A percentile compares a stretch with the other conserved stretches of the same genome.
Evolutionary conservation across 331 rosid species (phyloP).

Genomic region (Quercus tomentella): DNA sequence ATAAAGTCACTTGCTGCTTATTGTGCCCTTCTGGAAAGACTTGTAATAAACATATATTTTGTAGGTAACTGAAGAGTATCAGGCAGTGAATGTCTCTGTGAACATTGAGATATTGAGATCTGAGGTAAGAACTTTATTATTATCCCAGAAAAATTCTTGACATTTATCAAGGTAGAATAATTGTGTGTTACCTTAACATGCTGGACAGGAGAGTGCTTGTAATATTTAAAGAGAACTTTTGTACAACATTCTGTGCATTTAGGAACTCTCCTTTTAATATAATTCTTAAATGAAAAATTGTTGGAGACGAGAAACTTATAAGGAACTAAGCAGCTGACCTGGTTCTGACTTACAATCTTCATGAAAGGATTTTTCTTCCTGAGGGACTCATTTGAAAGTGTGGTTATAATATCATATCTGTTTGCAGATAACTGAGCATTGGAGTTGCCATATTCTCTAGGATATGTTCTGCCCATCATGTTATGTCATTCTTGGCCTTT

Average conservation of each 20-base stretch:
- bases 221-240: too few relatives aligned
- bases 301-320: conserved; percentile 4
- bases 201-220: background rate
- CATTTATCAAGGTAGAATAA: conserved; percentile 1
- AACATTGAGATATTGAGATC: conserved; percentile 67
- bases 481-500: background rate
- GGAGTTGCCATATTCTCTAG: background rate
- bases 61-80: conserved; percentile 94
- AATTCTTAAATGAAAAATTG: background rate
- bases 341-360: background rate
- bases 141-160: background rate
- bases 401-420: background rate
- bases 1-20: conserved; percentile 24
- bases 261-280: too few relatives aligned
- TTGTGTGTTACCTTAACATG: background rate
- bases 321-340: conserved; percentile 7
- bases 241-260: too few relatives aligned
- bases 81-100: conserved; percentile 94
- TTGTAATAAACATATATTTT: conserved; percentile 39
- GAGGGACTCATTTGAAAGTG: background rate
- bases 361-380: background rate
- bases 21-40: conserved; percentile 26
- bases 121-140: conserved; percentile 53
- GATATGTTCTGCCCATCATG: background rate
- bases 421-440: background rate